These are phyloP conservation scores for Penicillium hordei DNA, from an alignment of 2,329 filamentous ascomycete species.

Conservation along the genomic window DNA sequence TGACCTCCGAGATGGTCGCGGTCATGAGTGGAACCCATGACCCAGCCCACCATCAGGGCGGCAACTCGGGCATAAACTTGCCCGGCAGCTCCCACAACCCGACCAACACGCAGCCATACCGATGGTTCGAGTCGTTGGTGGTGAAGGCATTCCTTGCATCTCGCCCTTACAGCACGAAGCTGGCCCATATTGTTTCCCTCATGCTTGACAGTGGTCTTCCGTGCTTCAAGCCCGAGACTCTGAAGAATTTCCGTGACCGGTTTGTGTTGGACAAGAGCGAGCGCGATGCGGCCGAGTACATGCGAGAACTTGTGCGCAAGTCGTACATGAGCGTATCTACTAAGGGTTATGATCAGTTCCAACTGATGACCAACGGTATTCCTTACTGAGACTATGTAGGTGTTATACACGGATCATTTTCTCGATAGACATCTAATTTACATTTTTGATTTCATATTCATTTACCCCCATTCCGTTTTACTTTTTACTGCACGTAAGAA, in stretches of 20 bases:
- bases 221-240: constrained; percentile 95
- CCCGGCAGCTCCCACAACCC: constrained; percentile 40
- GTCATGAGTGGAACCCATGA: constrained; percentile 81
- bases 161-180: constrained; percentile 81
- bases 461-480: neutral
- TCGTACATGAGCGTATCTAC: constrained; percentile 90
- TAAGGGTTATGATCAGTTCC: constrained; percentile 96
- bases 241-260: constrained; percentile 85
- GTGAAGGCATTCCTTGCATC: constrained; percentile 92
- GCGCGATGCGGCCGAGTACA: constrained; percentile 90
- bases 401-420: neutral
- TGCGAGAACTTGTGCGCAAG: constrained; percentile 84
- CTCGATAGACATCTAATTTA: neutral
- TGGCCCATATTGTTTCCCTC: constrained; percentile 83
- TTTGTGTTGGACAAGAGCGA: constrained; percentile 93
- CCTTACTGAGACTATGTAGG: constrained; percentile 62
- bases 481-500: no score
- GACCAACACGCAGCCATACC: constrained; percentile 81
- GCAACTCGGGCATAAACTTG: constrained; percentile 29
- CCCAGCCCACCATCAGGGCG: constrained; percentile 28
- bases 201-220: constrained; percentile 97
- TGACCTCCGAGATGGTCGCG: constrained; percentile 96
- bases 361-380: constrained; percentile 94
- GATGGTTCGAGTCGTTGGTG: constrained; percentile 94
- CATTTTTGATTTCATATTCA: neutral